Conservation (phyloP, 371 early-diverging fungal genomes). For the Mucor ambiguus region DNA sequence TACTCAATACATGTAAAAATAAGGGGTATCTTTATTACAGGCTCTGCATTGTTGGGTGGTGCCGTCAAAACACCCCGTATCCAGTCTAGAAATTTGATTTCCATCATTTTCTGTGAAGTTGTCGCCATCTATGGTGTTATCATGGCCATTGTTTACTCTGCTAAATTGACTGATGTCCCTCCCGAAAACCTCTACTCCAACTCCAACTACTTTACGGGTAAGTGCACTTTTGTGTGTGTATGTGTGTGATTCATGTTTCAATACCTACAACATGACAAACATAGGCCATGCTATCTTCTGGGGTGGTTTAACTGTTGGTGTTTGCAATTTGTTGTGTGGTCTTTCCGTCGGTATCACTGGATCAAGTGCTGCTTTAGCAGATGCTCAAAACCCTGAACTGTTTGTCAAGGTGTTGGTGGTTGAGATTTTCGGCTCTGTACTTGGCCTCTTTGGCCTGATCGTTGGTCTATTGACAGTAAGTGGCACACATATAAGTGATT, state of each 20-base stretch:
- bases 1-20: background rate
- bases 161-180: slow-evolving; percentile 71
- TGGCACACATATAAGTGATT: background rate
- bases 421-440: slow-evolving; percentile 95
- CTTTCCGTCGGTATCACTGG: slow-evolving; percentile 95
- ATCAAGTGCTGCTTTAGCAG: slow-evolving; percentile 92
- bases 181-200: slow-evolving; percentile 46
- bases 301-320: slow-evolving; percentile 95
- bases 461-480: slow-evolving; percentile 75
- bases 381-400: slow-evolving; percentile 92
- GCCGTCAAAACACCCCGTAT: slow-evolving; percentile 94
- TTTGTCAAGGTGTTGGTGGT: slow-evolving; percentile 97
- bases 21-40: slow-evolving; percentile 96
- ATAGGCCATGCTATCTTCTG: slow-evolving; percentile 93
- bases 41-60: slow-evolving; percentile 88
- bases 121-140: slow-evolving; percentile 98
- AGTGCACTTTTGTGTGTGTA: background rate
- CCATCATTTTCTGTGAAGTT: slow-evolving; percentile 98
- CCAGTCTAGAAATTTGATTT: slow-evolving; percentile 95
- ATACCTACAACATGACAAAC: background rate
- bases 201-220: slow-evolving; percentile 69
- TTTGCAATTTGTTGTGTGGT: slow-evolving; percentile 94
- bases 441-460: slow-evolving; percentile 96
- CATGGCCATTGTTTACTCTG: slow-evolving; percentile 95
- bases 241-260: background rate